Percentiles rank a stretch among this genome's conserved stretches.
These are phyloP conservation scores for Boletales sp. DNA, from an alignment of 768 basidiomycete genomes.

Conservation along the genomic window DNA sequence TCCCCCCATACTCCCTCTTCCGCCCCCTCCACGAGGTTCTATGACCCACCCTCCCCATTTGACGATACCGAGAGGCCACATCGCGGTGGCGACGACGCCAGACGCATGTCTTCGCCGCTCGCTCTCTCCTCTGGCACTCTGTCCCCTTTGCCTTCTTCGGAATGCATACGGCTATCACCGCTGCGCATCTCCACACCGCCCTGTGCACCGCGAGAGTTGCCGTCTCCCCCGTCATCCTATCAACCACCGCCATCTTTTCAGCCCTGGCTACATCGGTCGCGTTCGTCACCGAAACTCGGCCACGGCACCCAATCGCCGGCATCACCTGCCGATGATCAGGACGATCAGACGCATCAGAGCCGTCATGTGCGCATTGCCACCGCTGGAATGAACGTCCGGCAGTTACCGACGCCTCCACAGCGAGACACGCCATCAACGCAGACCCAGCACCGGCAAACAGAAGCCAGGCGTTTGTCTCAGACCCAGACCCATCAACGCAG, in stretches of 20 bases:
- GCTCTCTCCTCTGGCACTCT: conserved; percentile 21
- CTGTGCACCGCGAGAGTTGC: conserved; percentile 23
- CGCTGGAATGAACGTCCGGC: conserved; percentile 21
- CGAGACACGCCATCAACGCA: conserved; percentile 16
- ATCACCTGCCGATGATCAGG: conserved; percentile 15
- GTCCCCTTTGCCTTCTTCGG: conserved; percentile 30
- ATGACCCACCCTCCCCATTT: conserved; percentile 16
- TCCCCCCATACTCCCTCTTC: conserved; percentile 39
- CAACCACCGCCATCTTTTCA: conserved; percentile 29
- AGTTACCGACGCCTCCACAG: conserved; percentile 32
- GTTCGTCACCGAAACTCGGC: conserved; percentile 35
- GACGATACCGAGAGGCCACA: conserved; percentile 16
- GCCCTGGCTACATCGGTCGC: conserved; percentile 31
- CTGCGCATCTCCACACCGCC: conserved; percentile 17
- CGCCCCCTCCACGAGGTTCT: conserved; percentile 38
- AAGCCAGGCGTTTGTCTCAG: conserved; percentile 24
- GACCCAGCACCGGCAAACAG: conserved; percentile 5
- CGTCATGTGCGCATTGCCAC: conserved; percentile 22
- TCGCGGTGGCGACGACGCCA: neutral
- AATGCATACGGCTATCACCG: conserved; percentile 23
- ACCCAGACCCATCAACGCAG: conserved; percentile 30
- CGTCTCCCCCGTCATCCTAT: conserved; percentile 29
- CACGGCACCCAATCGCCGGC: conserved; percentile 12
- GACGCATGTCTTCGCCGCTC: conserved; percentile 12
- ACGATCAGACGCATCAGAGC: conserved; percentile 8